Percentiles rank a stretch among this genome's conserved stretches.
phyloP scores from a whole-genome alignment of 306 rosid genomes.

The Sicyos baderoa region DNA sequence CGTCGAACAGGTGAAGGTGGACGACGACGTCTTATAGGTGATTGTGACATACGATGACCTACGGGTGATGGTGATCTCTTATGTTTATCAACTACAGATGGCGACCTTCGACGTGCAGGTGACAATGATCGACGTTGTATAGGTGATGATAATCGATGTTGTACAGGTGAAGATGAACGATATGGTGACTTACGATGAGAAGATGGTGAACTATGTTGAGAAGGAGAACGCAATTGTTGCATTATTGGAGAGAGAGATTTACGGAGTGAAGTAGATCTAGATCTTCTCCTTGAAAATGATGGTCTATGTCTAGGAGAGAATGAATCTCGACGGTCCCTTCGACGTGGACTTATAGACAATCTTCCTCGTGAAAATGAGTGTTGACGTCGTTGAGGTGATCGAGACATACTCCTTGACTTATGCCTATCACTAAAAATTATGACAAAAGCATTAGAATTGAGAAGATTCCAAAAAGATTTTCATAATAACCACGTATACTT shows the following conservation, averaged over 20 bases:
- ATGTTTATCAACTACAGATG: slow-evolving; percentile 31
- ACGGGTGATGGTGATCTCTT: slow-evolving; percentile 49
- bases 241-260: slow-evolving; percentile 34
- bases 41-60: slow-evolving; percentile 28
- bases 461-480: neutral
- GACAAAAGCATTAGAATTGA: slow-evolving; percentile 3
- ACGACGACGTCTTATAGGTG: slow-evolving; percentile 30
- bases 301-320: slow-evolving; percentile 28
- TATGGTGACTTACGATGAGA: slow-evolving; percentile 33
- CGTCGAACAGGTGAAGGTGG: slow-evolving; percentile 39
- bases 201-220: slow-evolving; percentile 28
- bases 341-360: slow-evolving; percentile 21
- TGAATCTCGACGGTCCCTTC: slow-evolving; percentile 26
- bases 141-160: slow-evolving; percentile 43
- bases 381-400: slow-evolving; percentile 45
- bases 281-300: slow-evolving; percentile 18
- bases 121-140: slow-evolving; percentile 17
- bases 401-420: slow-evolving; percentile 51
- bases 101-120: slow-evolving; percentile 26
- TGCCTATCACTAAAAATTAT: slow-evolving; percentile 32
- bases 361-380: slow-evolving; percentile 48
- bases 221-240: slow-evolving; percentile 26
- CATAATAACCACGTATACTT: neutral
- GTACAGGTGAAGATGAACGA: slow-evolving; percentile 39
- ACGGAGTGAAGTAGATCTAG: slow-evolving; percentile 26